phyloP scores from a whole-genome alignment of 23 red algal genomes.

The Porphyridium purpureum region DNA sequence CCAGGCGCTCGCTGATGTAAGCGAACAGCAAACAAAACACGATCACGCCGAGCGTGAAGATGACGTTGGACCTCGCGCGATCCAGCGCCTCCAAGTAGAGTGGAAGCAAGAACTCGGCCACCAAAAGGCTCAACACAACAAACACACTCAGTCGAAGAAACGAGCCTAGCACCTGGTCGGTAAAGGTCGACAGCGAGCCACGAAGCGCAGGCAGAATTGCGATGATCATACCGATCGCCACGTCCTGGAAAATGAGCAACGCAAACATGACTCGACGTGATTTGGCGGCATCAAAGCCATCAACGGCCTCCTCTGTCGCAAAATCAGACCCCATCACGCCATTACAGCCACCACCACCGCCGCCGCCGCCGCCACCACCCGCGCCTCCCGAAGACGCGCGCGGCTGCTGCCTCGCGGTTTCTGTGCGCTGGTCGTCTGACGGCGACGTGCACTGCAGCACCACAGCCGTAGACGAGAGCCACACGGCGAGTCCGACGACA shows the following conservation, averaged over 20 bases:
- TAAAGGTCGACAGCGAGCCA: slow-evolving; percentile 31
- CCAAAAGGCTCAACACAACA: slow-evolving; percentile 49
- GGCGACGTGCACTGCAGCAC: slow-evolving; percentile 49
- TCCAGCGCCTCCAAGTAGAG: slow-evolving; percentile 31
- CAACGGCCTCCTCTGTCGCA: too few species aligned
- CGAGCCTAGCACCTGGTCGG: slow-evolving; percentile 32
- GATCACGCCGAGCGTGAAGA: slow-evolving; percentile 63
- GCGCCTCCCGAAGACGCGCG: neutral
- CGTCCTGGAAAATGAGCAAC: slow-evolving; percentile 61
- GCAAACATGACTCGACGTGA: slow-evolving; percentile 52
- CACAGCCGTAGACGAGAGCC: slow-evolving; percentile 57
- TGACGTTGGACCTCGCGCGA: slow-evolving; percentile 28
- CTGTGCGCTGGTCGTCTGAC: neutral
- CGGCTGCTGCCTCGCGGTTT: too few species aligned
- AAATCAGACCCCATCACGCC: too few species aligned
- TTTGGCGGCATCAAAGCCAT: slow-evolving; percentile 25
- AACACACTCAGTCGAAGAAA: slow-evolving; percentile 41
- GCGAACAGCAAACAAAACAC: slow-evolving; percentile 50
- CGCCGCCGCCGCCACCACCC: neutral
- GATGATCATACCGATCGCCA: slow-evolving; percentile 69
- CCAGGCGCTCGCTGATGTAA: slow-evolving; percentile 57
- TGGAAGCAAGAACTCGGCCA: slow-evolving; percentile 56
- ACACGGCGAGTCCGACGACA: slow-evolving; percentile 53
- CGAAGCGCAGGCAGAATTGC: slow-evolving; percentile 49
- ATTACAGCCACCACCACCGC: neutral